Percentiles rank a stretch among this genome's conserved stretches.
Conservation (phyloP, 805 yeast genomes). For the Candida michaelii region DNA sequence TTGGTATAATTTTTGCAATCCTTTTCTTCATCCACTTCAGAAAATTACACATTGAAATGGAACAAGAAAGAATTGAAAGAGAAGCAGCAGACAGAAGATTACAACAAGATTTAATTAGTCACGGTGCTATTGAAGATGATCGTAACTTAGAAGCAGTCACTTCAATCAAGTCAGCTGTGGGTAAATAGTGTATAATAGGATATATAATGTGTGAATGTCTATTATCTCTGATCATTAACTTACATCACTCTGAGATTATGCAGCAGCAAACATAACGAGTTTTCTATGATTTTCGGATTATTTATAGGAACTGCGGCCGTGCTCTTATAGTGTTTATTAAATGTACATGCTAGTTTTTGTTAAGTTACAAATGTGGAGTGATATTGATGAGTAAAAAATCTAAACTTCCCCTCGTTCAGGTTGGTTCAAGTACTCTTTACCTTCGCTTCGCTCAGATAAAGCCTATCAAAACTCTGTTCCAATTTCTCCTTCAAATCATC, state of each 20-base stretch:
- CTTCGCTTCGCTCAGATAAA: too few relatives aligned
- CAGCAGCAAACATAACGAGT: too few relatives aligned
- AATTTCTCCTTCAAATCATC: constrained; percentile 33
- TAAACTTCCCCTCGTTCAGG: constrained; percentile 18
- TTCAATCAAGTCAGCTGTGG: constrained; percentile 29
- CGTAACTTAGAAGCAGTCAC: constrained; percentile 26
- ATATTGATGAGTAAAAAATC: too few relatives aligned
- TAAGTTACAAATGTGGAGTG: too few relatives aligned
- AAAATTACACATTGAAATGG: constrained; percentile 43
- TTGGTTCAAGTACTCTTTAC: too few relatives aligned
- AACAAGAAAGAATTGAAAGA: constrained; percentile 29
- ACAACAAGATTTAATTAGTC: constrained; percentile 7
- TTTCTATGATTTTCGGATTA: too few relatives aligned
- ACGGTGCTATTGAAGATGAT: constrained; percentile 22
- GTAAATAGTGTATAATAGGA: constrained; percentile 17
- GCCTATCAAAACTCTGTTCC: constrained; percentile 39
- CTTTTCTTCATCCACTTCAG: constrained; percentile 33
- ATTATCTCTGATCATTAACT: too few relatives aligned
- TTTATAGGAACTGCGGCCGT: too few relatives aligned
- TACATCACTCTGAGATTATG: too few relatives aligned
- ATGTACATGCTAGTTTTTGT: too few relatives aligned
- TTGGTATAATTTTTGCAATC: constrained; percentile 31
- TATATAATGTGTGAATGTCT: constrained; percentile 2
- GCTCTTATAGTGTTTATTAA: too few relatives aligned
- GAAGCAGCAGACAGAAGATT: constrained; percentile 20